Conservation (phyloP, 805 yeast genomes). For the Aciculoconidium aculeatum region DNA sequence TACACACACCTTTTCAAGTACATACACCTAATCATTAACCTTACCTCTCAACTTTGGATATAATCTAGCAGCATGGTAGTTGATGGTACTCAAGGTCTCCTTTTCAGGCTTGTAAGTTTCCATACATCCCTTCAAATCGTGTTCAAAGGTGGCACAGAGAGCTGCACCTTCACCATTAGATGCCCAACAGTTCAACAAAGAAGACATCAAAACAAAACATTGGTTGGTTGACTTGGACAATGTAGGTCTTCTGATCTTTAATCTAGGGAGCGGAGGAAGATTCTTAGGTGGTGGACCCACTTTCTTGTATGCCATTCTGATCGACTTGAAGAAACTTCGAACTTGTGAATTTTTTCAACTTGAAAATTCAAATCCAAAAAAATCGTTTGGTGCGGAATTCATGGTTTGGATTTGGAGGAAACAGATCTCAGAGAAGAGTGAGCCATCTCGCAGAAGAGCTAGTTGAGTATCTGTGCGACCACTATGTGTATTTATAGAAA, state of each 20-base stretch:
- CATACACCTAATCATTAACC: slow-evolving; percentile 25
- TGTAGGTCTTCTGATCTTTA: slow-evolving; percentile 63
- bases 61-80: slow-evolving; percentile 52
- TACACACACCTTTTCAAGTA: neutral
- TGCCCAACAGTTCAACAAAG: slow-evolving; percentile 91
- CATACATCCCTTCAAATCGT: slow-evolving; percentile 73
- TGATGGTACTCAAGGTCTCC: slow-evolving; percentile 40
- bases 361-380: too few relatives aligned
- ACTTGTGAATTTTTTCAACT: slow-evolving; percentile 8
- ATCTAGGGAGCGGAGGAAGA: slow-evolving; percentile 67
- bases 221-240: slow-evolving; percentile 56
- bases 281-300: slow-evolving; percentile 35
- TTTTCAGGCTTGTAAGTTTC: slow-evolving; percentile 36
- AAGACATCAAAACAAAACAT: slow-evolving; percentile 77
- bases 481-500: too few relatives aligned
- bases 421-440: too few relatives aligned
- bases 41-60: slow-evolving; percentile 49
- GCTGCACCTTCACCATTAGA: slow-evolving; percentile 81
- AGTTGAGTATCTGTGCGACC: too few relatives aligned
- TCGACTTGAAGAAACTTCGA: neutral
- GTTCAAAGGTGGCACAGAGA: slow-evolving; percentile 59
- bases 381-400: too few relatives aligned
- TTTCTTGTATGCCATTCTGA: slow-evolving; percentile 38
- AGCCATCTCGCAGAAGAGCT: too few relatives aligned
- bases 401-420: too few relatives aligned